A percentile compares a stretch with the other conserved stretches of the same genome.
Evolutionary conservation across 352 stramenopile genomes (phyloP).

Genomic region (Elongisporangium anandrum): DNA sequence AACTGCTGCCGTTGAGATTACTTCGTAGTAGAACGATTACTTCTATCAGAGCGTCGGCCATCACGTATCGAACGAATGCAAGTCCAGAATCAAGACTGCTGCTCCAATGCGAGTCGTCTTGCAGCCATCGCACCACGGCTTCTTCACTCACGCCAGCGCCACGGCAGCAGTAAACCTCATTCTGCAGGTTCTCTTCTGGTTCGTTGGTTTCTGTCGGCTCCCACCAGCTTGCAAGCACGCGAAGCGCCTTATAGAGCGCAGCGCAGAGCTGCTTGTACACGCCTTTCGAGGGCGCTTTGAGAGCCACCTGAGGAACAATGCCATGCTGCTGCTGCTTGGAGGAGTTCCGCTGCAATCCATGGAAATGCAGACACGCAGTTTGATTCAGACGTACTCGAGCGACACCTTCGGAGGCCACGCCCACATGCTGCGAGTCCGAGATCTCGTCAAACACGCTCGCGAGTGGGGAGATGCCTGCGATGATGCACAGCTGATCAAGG

Average conservation of each 20-base stretch:
- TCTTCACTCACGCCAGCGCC: slow-evolving; percentile 49
- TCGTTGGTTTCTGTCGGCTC: slow-evolving; percentile 4
- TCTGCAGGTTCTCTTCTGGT: background rate
- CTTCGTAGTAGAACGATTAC: slow-evolving; percentile 21
- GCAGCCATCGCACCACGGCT: slow-evolving; percentile 20
- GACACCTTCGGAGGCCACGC: slow-evolving; percentile 22
- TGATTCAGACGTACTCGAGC: slow-evolving; percentile 32
- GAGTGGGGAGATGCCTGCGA: slow-evolving; percentile 31
- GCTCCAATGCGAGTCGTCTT: background rate
- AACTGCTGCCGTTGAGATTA: slow-evolving; percentile 14
- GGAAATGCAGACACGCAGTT: slow-evolving; percentile 31
- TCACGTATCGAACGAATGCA: slow-evolving; percentile 8
- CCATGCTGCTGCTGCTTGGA: slow-evolving; percentile 10
- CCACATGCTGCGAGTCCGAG: slow-evolving; percentile 21
- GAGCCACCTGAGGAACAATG: slow-evolving; percentile 43
- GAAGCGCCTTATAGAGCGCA: slow-evolving; percentile 46
- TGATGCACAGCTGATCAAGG: slow-evolving; percentile 31
- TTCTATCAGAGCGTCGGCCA: slow-evolving; percentile 27
- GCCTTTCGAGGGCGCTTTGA: slow-evolving; percentile 50
- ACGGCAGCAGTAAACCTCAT: slow-evolving; percentile 23
- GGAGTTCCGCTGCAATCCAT: background rate
- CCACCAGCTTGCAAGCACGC: slow-evolving; percentile 43
- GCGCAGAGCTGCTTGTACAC: slow-evolving; percentile 70
- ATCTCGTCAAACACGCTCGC: slow-evolving; percentile 55
- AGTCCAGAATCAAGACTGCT: slow-evolving; percentile 6